phyloP scores from a whole-genome alignment of 257 asterid species.

The Solanum tarijense region DNA sequence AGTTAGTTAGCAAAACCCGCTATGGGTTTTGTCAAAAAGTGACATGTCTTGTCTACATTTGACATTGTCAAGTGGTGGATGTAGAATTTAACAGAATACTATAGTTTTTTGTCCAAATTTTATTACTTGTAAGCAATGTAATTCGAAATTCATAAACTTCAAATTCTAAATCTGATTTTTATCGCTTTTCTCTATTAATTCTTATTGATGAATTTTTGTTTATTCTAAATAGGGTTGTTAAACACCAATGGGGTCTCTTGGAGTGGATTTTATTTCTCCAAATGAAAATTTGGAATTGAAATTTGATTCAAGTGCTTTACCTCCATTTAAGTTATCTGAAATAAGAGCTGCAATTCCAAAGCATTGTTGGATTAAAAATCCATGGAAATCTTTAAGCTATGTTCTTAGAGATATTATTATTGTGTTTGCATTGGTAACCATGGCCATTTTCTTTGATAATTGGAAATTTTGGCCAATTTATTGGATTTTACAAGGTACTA shows the following conservation, averaged over 20 bases:
- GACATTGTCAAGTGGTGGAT: neutral
- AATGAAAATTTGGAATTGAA: neutral
- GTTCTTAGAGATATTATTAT: conserved; percentile 21
- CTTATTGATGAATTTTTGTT: neutral
- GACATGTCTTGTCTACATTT: neutral
- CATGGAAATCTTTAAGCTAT: conserved; percentile 26
- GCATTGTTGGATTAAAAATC: conserved; percentile 34
- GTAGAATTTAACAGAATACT: neutral
- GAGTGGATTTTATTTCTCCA: neutral
- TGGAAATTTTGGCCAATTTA: conserved; percentile 27
- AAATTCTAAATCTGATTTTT: neutral
- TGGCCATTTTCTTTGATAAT: conserved; percentile 15
- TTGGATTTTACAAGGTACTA: conserved; percentile 40
- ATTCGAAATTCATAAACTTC: neutral
- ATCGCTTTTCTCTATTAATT: neutral
- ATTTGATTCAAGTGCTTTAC: conserved; percentile 25
- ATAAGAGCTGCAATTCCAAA: conserved; percentile 36
- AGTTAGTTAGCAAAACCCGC: neutral
- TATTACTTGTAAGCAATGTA: neutral
- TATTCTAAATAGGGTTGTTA: neutral
- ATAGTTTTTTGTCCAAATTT: neutral
- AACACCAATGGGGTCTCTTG: neutral
- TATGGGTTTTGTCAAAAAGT: neutral
- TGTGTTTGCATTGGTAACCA: conserved; percentile 9
- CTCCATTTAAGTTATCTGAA: conserved; percentile 29